Base-by-base conservation (phyloP, 1,284 basidiomycete genomes). In the Rhodotorula sp. region DNA sequence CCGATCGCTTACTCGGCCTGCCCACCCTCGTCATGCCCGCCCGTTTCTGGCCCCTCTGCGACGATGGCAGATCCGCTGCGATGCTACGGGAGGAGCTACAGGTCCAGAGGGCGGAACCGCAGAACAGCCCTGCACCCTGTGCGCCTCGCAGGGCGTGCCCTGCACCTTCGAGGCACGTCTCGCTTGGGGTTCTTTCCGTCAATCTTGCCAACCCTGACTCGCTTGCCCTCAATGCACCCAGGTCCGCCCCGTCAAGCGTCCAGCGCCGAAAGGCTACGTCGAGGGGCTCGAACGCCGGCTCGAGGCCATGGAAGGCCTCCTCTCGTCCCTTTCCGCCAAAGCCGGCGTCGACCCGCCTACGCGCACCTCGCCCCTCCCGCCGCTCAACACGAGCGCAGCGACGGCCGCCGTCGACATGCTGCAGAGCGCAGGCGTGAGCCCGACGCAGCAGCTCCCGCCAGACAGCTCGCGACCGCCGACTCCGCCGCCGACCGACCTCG, bases 181-280 rank as follows among this genome's bases (percentile, higher is more conserved):
- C 23, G 34, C 34, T 34, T 34, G 34, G 34, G 34, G 34, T 3
- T 21, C 12, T 23, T 46, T n/a, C 25, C 27, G 13, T n/a, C 7
- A n/a, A 4, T 7, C 23, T 59, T 27, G 17, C 21, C 19, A 0
- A 25, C 25, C 41, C n/a, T 19, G 25, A 17, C 16, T 17, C 25
- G 27, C 27, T 2, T 52, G 48, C 7, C 13, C 23, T 12, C 13
- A 3, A 8, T 27, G 8, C 10, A 10, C 2, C 25, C 66, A 74
- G 72, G 57, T 68, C 56, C 68, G 68, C 10, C 27, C 91, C 2
- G 90, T 92, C 87, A 90, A 91, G 84, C 88, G 91, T 52, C 91
- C 91, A 4, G 90, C 91, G 44, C 90, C 91, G 2, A 91, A 93
- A 83, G 91, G 91, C 86, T 93, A 79, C 71, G 86, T 82, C 27